Base-by-base conservation (phyloP, 1,284 basidiomycete genomes). In the Microstroma glucosiphilum region DNA sequence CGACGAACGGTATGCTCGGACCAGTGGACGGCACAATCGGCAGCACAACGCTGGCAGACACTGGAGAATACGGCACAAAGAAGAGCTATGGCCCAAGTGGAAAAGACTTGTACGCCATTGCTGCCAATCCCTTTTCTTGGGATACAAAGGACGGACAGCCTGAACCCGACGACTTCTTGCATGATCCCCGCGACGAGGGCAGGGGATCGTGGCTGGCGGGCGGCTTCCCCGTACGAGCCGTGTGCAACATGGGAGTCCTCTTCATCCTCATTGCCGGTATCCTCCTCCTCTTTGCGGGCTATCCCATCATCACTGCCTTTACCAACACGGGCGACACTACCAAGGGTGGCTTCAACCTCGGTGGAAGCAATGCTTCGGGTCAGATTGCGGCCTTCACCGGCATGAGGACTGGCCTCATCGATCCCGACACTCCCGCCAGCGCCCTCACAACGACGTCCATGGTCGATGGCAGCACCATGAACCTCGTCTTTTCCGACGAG, bases 231-330 rank as follows among this genome's bases (percentile, higher is more conserved):
- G 26, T 54, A 55, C 37, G 73, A 42, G 73, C 64, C 15, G 40
- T 77, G 30, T 63, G 78, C 62, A 84, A 90, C 71, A 84, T 87
- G 57, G 81, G 86, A 0, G 80, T 81, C 11, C 76, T 84, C 15
- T 76, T 82, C 49, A 60, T 82, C 40, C 76, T 84, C 26, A 72
- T 78, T 19, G 60, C 58, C 6, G 80, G 78, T 0, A 79, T 87
- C 58, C 76, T 88, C 9, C 79, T 79, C 58, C 84, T 92, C 7
- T 93, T 92, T 77, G 85, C 88, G 25, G 85, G 86, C 51, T 92
- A 90, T 72, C 91, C 91, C 1, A 85, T 92, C 71, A 75, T 90
- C 69, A 57, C 67, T 0, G 68, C 72, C 64, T 61, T 60, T 49
- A 41, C 61, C 1, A 57, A 63, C n/a, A 56, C 30, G 17, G 55